These are phyloP conservation scores for Coemansia sp. DNA, from an alignment of 192 early-diverging fungal genomes.

Conservation along the genomic window DNA sequence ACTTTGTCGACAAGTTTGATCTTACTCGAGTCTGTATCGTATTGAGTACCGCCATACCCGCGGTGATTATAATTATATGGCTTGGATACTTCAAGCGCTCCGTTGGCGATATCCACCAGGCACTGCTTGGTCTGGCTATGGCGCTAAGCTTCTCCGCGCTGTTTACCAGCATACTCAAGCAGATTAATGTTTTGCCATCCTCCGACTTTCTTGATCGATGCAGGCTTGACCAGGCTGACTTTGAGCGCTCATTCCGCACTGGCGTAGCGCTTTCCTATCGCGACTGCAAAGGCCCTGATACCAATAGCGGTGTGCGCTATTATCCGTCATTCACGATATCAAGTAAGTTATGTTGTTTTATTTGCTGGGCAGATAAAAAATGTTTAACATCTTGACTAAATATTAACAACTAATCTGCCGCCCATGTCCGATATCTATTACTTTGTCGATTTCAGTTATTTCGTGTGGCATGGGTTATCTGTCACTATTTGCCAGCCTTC, in stretches of 20 bases:
- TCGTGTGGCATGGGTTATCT: constrained; percentile 29
- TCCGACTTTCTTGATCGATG: constrained; percentile 37
- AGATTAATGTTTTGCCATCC: constrained; percentile 9
- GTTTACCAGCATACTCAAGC: constrained; percentile 32
- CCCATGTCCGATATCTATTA: neutral
- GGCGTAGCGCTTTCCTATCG: constrained; percentile 16
- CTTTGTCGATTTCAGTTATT: constrained; percentile 14
- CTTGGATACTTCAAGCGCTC: constrained; percentile 22
- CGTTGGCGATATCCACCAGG: constrained; percentile 28
- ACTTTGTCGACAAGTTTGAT: constrained; percentile 13
- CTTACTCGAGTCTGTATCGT: constrained; percentile 32
- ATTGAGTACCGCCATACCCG: constrained; percentile 29
- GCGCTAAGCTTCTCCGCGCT: constrained; percentile 35
- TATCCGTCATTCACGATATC: constrained; percentile 18
- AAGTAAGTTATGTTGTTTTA: constrained; percentile 17
- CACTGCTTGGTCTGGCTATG: constrained; percentile 33
- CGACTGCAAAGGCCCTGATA: constrained; percentile 21
- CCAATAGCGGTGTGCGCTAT: constrained; percentile 8
- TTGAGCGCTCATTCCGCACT: constrained; percentile 15
- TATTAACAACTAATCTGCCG: neutral
- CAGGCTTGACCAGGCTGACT: constrained; percentile 13
- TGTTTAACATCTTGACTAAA: neutral
- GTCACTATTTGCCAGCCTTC: constrained; percentile 44
- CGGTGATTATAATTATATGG: constrained; percentile 36
- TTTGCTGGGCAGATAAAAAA: neutral